A percentile compares a stretch with the other conserved stretches of the same genome.
These are phyloP conservation scores for Phytopythium montanum DNA, from an alignment of 352 stramenopile genomes.

Conservation along the genomic window DNA sequence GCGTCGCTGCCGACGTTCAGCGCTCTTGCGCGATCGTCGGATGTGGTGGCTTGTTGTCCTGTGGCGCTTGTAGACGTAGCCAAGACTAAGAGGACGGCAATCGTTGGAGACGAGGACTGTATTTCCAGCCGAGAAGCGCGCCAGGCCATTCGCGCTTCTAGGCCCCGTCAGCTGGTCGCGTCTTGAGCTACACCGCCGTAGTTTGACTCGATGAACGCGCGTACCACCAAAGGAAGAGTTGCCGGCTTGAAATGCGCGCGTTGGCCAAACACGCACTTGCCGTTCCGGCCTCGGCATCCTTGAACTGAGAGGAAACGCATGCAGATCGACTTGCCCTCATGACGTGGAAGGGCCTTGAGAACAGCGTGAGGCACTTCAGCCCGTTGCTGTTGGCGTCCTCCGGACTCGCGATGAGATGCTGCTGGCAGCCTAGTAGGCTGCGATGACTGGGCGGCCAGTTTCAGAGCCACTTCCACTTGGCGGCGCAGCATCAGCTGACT, in stretches of 20 bases:
- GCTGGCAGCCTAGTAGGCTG: not conserved
- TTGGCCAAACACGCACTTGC: not conserved
- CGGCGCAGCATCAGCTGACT: not conserved
- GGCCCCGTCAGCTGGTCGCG: not conserved
- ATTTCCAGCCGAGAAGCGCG: too few relatives aligned
- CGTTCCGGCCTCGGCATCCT: not conserved
- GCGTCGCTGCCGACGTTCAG: too few relatives aligned
- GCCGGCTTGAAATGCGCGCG: not conserved
- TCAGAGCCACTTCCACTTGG: not conserved
- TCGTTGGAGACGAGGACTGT: too few relatives aligned
- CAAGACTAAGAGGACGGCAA: too few relatives aligned
- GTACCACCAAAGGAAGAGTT: not conserved
- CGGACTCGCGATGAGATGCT: too few relatives aligned
- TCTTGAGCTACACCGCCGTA: not conserved
- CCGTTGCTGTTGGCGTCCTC: not conserved
- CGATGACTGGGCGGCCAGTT: not conserved
- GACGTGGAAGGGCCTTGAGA: not conserved
- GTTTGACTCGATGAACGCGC: not conserved
- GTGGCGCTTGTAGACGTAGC: too few relatives aligned
- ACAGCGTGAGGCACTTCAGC: not conserved
- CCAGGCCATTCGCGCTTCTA: not conserved
- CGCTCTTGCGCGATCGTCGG: too few relatives aligned
- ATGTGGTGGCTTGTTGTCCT: too few relatives aligned
- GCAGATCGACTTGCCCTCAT: not conserved
- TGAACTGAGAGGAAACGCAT: not conserved